These are phyloP conservation scores for Cryptococcus floricola DNA, from an alignment of 1,284 basidiomycete genomes.

Conservation along the genomic window DNA sequence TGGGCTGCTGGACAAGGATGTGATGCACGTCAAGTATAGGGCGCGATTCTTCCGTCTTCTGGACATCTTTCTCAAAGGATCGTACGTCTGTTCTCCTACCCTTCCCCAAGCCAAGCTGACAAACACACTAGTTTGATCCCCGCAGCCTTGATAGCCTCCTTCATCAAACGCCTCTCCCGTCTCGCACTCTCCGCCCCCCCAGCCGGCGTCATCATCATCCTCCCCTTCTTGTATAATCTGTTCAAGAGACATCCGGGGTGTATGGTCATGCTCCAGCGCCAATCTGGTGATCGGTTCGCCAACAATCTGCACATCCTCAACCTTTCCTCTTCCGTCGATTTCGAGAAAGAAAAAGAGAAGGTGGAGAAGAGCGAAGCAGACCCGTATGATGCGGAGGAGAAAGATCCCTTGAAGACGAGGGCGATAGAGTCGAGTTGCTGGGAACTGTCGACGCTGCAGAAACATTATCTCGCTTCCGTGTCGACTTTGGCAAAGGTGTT, in stretches of 20 bases:
- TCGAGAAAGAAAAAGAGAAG: background rate
- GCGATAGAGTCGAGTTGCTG: constrained; percentile 86
- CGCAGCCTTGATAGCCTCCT: constrained; percentile 82
- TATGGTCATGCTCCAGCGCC: constrained; percentile 86
- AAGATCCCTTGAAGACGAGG: constrained; percentile 69
- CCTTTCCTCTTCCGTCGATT: background rate
- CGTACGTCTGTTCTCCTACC: constrained; percentile 55
- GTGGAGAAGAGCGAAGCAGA: constrained; percentile 52
- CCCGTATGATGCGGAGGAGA: constrained; percentile 66
- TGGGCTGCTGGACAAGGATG: constrained; percentile 74
- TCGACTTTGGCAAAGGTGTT: constrained; percentile 82
- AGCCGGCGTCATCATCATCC: constrained; percentile 80
- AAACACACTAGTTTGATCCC: constrained; percentile 69
- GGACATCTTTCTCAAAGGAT: constrained; percentile 84
- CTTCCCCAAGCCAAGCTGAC: background rate
- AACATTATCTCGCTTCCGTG: constrained; percentile 81
- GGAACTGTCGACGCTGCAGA: constrained; percentile 77
- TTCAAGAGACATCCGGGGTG: constrained; percentile 87
- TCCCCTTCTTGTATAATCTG: constrained; percentile 93
- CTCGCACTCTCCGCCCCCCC: constrained; percentile 82
- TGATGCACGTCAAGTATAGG: constrained; percentile 87
- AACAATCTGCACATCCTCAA: background rate
- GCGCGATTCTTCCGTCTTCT: constrained; percentile 92
- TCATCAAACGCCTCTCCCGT: constrained; percentile 84
- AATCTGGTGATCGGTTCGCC: background rate